Conservation (phyloP, 2,329 filamentous ascomycete genomes). For the Seiridium unicorne region DNA sequence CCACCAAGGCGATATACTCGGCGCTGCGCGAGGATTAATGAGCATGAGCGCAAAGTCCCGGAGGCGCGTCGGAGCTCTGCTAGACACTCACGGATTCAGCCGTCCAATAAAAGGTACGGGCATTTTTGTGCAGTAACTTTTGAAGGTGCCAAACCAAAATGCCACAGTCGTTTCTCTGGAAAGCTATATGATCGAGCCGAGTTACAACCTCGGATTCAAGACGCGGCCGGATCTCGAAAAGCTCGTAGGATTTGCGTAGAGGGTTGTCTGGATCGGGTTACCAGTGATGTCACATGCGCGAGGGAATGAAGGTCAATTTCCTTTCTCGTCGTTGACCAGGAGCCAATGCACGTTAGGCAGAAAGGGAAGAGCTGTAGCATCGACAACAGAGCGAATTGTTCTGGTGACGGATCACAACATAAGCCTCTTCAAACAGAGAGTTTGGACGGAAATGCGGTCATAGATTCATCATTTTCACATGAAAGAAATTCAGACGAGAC, state of each 20-base stretch:
- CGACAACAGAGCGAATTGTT: neutral
- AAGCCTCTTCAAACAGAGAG: too few species aligned
- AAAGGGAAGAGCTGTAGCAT: neutral
- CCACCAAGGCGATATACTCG: slow-evolving; percentile 85
- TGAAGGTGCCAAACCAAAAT: neutral
- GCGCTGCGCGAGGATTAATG: slow-evolving; percentile 44
- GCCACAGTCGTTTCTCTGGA: neutral
- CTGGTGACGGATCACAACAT: neutral
- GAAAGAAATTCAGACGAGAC: neutral
- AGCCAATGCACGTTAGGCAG: neutral
- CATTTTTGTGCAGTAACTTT: slow-evolving; percentile 22
- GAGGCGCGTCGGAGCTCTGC: slow-evolving; percentile 15
- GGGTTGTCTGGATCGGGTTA: slow-evolving; percentile 5
- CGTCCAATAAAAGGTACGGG: slow-evolving; percentile 39
- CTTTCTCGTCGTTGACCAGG: neutral
- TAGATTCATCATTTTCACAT: neutral
- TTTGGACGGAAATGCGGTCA: neutral
- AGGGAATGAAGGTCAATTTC: slow-evolving; percentile 3
- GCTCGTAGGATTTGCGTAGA: slow-evolving; percentile 7
- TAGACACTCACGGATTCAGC: slow-evolving; percentile 32
- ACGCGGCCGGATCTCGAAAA: neutral
- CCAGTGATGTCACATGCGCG: slow-evolving; percentile 26
- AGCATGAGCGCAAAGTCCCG: slow-evolving; percentile 2
- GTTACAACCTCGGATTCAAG: too few species aligned
- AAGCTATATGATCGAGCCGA: neutral